Conservation (phyloP, 106 monocot species). For the Iris macrosiphon region DNA sequence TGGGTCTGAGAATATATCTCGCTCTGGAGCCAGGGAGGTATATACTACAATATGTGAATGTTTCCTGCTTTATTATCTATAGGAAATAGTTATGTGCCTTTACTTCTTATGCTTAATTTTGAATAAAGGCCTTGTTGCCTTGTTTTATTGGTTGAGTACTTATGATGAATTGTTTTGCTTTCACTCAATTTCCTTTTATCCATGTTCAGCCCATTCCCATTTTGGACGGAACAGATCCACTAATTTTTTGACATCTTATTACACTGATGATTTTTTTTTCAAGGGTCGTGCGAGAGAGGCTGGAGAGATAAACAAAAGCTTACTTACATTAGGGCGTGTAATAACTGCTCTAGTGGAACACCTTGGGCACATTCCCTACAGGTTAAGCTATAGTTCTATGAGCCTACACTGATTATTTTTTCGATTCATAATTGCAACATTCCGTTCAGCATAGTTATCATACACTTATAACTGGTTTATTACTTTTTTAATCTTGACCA, state of each 20-base stretch:
- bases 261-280: not conserved
- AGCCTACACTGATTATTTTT: too few species aligned
- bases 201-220: too few species aligned
- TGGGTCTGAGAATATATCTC: constrained; percentile 96
- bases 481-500: not conserved
- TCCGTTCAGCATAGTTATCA: not conserved
- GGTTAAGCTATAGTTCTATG: too few species aligned
- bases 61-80: not conserved
- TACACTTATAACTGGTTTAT: too few species aligned
- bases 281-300: constrained; percentile 93
- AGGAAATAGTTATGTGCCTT: not conserved
- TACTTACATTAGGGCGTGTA: constrained; percentile 82
- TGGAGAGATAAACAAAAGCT: constrained; percentile 89
- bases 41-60: constrained; percentile 3
- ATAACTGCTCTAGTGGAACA: constrained; percentile 90
- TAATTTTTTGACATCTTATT: not conserved
- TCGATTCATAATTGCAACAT: too few species aligned
- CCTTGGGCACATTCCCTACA: constrained; percentile 79
- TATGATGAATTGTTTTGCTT: not conserved
- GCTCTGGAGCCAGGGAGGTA: constrained; percentile 97
- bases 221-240: too few species aligned
- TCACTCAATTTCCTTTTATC: not conserved
- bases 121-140: too few species aligned
- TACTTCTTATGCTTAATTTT: too few species aligned
- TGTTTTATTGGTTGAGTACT: not conserved